phyloP scores from a whole-genome alignment of 345 rosid genomes.

The Passiflora organensis region DNA sequence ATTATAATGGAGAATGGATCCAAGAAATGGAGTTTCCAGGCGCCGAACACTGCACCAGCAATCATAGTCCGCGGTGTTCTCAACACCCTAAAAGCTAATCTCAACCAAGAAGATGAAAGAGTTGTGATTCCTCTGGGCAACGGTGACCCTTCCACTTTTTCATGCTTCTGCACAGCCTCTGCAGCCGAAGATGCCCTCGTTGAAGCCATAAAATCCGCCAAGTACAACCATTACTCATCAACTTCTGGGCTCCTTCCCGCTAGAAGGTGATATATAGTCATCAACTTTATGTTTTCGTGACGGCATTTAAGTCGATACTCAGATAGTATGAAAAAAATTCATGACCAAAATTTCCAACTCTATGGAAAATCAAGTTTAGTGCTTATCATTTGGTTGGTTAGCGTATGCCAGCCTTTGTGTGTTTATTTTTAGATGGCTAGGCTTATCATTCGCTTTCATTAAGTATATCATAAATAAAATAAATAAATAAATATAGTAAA shows the following conservation, averaged over 20 bases:
- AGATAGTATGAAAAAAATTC: no score
- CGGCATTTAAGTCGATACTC: no score
- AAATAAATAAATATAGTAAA: neutral
- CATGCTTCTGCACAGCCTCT: constrained; percentile 32
- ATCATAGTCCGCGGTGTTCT: constrained; percentile 27
- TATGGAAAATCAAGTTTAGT: no score
- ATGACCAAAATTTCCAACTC: no score
- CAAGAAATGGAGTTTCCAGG: constrained; percentile 24
- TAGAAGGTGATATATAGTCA: constrained; percentile 35
- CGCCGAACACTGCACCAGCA: neutral
- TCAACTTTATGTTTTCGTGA: no score
- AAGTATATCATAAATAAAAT: neutral
- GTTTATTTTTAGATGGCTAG: no score
- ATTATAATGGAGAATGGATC: constrained; percentile 14
- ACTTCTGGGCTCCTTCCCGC: constrained; percentile 41
- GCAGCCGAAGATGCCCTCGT: constrained; percentile 44
- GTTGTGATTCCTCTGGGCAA: constrained; percentile 32
- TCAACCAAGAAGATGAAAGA: constrained; percentile 30
- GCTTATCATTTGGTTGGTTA: no score
- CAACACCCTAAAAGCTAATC: constrained; percentile 11
- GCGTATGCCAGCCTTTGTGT: no score
- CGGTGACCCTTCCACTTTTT: constrained; percentile 53
- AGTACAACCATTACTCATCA: constrained; percentile 40
- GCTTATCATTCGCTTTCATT: no score
- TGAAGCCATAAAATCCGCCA: constrained; percentile 35